phyloP scores from a whole-genome alignment of 2,329 filamentous ascomycete species.

The Diaporthe vaccinii region DNA sequence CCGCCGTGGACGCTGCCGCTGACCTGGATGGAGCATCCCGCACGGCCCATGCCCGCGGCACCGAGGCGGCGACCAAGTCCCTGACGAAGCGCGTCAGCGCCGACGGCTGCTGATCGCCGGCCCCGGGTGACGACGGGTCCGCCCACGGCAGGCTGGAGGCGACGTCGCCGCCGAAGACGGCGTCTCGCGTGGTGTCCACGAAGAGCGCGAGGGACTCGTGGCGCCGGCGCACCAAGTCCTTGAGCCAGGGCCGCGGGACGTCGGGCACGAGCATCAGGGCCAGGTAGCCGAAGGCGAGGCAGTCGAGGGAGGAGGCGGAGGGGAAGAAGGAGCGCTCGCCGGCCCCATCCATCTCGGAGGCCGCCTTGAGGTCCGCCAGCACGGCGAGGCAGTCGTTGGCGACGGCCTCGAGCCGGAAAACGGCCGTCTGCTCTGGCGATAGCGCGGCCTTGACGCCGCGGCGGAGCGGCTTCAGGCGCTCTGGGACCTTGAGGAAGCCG shows the following conservation, averaged over 20 bases:
- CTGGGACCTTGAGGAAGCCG: slow-evolving; percentile 51
- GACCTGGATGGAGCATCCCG: neutral
- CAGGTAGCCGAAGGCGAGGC: slow-evolving; percentile 84
- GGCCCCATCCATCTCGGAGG: slow-evolving; percentile 57
- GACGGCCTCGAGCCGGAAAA: slow-evolving; percentile 82
- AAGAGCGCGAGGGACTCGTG: slow-evolving; percentile 45
- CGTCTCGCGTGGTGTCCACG: slow-evolving; percentile 42
- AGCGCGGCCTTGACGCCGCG: slow-evolving; percentile 73
- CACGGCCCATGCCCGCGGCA: slow-evolving; percentile 35
- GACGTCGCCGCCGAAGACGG: slow-evolving; percentile 39
- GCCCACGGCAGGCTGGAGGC: slow-evolving; percentile 36
- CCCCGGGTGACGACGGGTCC: neutral
- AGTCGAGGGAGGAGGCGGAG: slow-evolving; percentile 76
- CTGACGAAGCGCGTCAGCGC: slow-evolving; percentile 34
- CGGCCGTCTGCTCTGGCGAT: slow-evolving; percentile 77
- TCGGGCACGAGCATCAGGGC: slow-evolving; percentile 72
- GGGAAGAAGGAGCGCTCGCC: slow-evolving; percentile 32
- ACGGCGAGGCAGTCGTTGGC: slow-evolving; percentile 80
- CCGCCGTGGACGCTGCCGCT: neutral
- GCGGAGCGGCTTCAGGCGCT: slow-evolving; percentile 65
- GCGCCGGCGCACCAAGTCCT: slow-evolving; percentile 45
- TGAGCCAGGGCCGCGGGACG: slow-evolving; percentile 52
- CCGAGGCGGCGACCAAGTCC: slow-evolving; percentile 31
- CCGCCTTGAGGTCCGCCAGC: slow-evolving; percentile 72
- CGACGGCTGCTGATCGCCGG: slow-evolving; percentile 5